Percentiles rank a stretch among this genome's conserved stretches.
Evolutionary conservation across 2,329 filamentous ascomycete species (phyloP).

Genomic region (Stagonosporopsis vannaccii): DNA sequence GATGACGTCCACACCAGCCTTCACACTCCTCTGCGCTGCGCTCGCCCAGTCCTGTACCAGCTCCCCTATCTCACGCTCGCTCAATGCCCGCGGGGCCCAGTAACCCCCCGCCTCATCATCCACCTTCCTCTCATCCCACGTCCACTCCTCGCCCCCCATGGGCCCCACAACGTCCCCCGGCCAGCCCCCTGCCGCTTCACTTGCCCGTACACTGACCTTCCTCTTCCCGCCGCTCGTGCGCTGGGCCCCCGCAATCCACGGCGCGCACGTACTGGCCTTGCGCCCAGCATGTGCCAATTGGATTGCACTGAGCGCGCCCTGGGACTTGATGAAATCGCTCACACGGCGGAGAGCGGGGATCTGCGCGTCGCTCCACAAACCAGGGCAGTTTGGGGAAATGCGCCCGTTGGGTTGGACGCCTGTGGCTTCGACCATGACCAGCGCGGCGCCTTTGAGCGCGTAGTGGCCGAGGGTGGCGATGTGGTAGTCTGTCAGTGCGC

Average conservation of each 20-base stretch:
- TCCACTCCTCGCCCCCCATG: slow-evolving; percentile 48
- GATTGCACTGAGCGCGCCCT: slow-evolving; percentile 41
- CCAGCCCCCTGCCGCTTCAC: slow-evolving; percentile 44
- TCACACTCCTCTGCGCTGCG: slow-evolving; percentile 48
- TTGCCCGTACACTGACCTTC: slow-evolving; percentile 40
- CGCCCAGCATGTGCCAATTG: slow-evolving; percentile 49
- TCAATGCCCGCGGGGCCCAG: slow-evolving; percentile 49
- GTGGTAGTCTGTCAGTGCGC: slow-evolving; percentile 49
- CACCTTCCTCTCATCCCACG: slow-evolving; percentile 48
- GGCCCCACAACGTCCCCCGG: slow-evolving; percentile 46
- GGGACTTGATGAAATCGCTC: slow-evolving; percentile 46
- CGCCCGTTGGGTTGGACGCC: slow-evolving; percentile 47
- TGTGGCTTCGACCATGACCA: slow-evolving; percentile 49
- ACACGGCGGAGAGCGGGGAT: slow-evolving; percentile 44
- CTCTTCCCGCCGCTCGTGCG: slow-evolving; percentile 28
- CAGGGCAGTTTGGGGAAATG: slow-evolving; percentile 48
- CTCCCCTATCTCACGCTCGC: slow-evolving; percentile 49
- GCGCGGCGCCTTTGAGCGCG: slow-evolving; percentile 46
- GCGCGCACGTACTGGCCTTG: slow-evolving; percentile 44
- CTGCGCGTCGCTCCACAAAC: slow-evolving; percentile 48
- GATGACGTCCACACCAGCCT: slow-evolving; percentile 48
- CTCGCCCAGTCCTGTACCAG: slow-evolving; percentile 50
- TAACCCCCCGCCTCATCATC: slow-evolving; percentile 44
- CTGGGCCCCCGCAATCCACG: slow-evolving; percentile 36
- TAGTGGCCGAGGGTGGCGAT: slow-evolving; percentile 50